Conservation (phyloP, 208 protist genomes). For the Wallacemonas sp. region DNA sequence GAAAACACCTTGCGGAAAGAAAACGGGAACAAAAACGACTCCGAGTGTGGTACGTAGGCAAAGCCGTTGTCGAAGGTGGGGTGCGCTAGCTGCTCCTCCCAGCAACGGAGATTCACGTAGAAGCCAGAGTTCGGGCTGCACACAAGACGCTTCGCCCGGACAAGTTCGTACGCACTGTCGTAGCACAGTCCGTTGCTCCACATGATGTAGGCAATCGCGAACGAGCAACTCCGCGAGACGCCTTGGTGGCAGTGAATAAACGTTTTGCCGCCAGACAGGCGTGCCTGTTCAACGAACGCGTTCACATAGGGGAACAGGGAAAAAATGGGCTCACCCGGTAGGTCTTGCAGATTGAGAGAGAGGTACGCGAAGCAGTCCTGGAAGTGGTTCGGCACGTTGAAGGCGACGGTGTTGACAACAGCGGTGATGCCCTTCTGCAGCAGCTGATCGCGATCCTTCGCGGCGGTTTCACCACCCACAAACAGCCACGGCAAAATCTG, state of each 20-base stretch:
- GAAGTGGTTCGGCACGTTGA: conserved; percentile 60
- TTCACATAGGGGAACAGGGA: conserved; percentile 88
- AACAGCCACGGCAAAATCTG: conserved; percentile 86
- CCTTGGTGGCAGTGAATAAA: conserved; percentile 96
- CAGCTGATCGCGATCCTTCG: conserved; percentile 60
- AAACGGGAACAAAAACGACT: conserved; percentile 37
- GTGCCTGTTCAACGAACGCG: conserved; percentile 79
- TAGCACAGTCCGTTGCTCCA: conserved; percentile 81
- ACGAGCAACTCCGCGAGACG: conserved; percentile 88
- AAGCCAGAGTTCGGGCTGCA: conserved; percentile 92
- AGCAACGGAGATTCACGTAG: conserved; percentile 80
- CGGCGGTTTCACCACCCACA: conserved; percentile 72
- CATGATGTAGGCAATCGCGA: conserved; percentile 93
- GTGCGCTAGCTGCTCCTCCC: conserved; percentile 61
- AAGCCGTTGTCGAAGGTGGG: conserved; percentile 53
- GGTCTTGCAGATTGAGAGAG: conserved; percentile 81
- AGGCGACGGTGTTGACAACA: conserved; percentile 92
- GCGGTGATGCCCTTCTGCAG: conserved; percentile 88
- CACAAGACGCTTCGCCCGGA: conserved; percentile 64
- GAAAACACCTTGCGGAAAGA: conserved; percentile 52
- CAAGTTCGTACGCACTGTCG: conserved; percentile 77
- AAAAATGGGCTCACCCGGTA: conserved; percentile 88
- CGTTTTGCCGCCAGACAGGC: conserved; percentile 45
- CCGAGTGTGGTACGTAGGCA: conserved; percentile 59
- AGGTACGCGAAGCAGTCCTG: conserved; percentile 85